Evolutionary conservation across 495 filamentous ascomycete genomes (phyloP).

Genomic region (Hapsidospora chrysogenum): DNA sequence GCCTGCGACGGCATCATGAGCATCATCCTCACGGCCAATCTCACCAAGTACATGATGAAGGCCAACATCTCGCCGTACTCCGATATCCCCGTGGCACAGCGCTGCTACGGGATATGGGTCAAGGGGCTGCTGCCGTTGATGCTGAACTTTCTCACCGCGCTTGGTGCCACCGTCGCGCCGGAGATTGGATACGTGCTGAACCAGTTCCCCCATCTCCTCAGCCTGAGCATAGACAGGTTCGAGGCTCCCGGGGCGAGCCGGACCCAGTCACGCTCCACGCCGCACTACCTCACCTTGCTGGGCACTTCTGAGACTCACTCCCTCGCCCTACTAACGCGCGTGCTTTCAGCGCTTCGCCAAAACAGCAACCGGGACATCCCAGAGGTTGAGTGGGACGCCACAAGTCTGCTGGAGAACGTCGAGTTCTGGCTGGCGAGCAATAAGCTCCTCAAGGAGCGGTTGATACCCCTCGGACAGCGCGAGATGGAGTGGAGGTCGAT

Average conservation of each 20-base stretch:
- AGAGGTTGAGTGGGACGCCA: conserved; percentile 54
- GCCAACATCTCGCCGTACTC: conserved; percentile 51
- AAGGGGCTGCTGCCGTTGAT: conserved; percentile 74
- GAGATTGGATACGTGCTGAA: conserved; percentile 80
- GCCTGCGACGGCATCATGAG: conserved; percentile 69
- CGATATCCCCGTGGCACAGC: conserved; percentile 32
- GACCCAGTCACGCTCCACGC: conserved; percentile 19
- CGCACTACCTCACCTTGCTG: conserved; percentile 44
- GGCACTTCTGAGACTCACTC: conserved; percentile 62
- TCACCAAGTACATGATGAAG: conserved; percentile 53
- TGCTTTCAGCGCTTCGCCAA: conserved; percentile 43
- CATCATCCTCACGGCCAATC: conserved; percentile 57
- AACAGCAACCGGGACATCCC: conserved; percentile 46
- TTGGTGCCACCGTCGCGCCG: conserved; percentile 59
- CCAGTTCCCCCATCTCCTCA: conserved; percentile 60
- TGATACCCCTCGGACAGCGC: conserved; percentile 52
- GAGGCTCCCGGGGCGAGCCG: conserved; percentile 30
- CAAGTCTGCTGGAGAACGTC: conserved; percentile 55
- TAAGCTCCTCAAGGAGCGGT: conserved; percentile 42
- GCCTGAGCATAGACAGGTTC: conserved; percentile 43
- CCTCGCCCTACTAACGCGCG: conserved; percentile 51
- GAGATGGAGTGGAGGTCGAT: conserved; percentile 48
- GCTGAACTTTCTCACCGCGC: conserved; percentile 73
- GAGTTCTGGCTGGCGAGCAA: conserved; percentile 53
- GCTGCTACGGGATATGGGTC: conserved; percentile 73